These are phyloP conservation scores for Podila epicladia DNA, from an alignment of 192 early-diverging fungal species.

Conservation along the genomic window DNA sequence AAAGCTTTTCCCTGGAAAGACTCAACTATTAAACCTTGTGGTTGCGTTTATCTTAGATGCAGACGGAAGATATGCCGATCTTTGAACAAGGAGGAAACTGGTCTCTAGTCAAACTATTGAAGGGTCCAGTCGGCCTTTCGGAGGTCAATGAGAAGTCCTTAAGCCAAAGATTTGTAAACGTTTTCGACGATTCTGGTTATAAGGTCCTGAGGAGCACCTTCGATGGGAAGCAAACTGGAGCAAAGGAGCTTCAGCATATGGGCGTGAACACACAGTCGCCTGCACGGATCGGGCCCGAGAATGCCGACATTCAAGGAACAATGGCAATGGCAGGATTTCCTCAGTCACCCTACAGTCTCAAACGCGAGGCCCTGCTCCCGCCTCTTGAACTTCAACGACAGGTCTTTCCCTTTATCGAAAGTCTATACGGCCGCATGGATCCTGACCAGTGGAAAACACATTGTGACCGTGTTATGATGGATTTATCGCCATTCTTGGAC, in stretches of 20 bases:
- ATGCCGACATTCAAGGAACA: background rate
- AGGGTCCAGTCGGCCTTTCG: no score
- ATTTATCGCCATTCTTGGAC: background rate
- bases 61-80: no score
- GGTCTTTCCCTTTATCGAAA: conserved; percentile 2
- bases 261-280: background rate
- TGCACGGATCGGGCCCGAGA: conserved; percentile 1
- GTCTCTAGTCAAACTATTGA: no score
- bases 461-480: conserved; percentile 10
- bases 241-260: conserved; percentile 2
- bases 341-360: background rate
- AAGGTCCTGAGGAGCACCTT: background rate
- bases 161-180: background rate
- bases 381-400: conserved; percentile 10
- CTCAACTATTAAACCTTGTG: background rate
- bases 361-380: background rate
- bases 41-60: no score
- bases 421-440: background rate
- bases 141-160: background rate
- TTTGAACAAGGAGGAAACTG: no score
- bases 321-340: conserved; percentile 14
- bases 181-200: background rate
- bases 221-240: background rate
- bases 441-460: background rate
- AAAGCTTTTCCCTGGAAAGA: background rate